A percentile compares a stretch with the other conserved stretches of the same genome.
These are phyloP conservation scores for Fusarium bulbicola DNA, from an alignment of 2,329 filamentous ascomycete species.

Conservation along the genomic window DNA sequence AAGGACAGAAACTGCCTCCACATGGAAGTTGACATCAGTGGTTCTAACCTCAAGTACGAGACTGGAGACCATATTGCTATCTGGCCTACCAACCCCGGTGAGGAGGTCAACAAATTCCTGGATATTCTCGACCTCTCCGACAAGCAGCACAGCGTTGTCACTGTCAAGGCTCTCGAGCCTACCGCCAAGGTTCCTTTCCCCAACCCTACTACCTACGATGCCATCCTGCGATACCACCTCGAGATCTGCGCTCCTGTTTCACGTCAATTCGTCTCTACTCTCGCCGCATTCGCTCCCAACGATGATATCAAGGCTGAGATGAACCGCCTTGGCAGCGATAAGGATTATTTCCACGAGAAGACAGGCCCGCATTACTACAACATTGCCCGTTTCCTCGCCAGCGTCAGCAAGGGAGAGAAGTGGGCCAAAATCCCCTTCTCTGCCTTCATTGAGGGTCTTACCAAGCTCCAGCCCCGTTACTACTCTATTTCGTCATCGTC, in stretches of 20 bases:
- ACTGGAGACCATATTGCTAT: constrained; percentile 97
- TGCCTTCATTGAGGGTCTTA: constrained; percentile 89
- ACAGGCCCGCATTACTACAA: constrained; percentile 85
- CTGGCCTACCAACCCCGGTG: constrained; percentile 95
- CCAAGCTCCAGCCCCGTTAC: constrained; percentile 96
- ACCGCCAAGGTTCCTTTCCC: constrained; percentile 98
- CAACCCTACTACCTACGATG: constrained; percentile 94
- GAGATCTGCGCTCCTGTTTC: constrained; percentile 96
- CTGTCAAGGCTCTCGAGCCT: constrained; percentile 89
- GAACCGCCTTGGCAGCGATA: constrained; percentile 87
- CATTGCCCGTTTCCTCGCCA: constrained; percentile 84
- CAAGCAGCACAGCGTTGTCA: constrained; percentile 85
- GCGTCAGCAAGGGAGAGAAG: constrained; percentile 74
- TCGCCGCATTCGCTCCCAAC: constrained; percentile 89
- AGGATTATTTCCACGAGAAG: constrained; percentile 93
- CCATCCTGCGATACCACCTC: constrained; percentile 92
- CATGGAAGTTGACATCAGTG: constrained; percentile 91
- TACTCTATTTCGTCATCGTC: constrained; percentile 99
- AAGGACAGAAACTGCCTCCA: constrained; percentile 95
- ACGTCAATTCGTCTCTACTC: constrained; percentile 88
- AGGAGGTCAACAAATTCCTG: constrained; percentile 91
- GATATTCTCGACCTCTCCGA: constrained; percentile 77
- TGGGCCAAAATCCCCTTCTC: constrained; percentile 94
- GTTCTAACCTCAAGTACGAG: constrained; percentile 90
- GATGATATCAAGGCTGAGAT: constrained; percentile 88